Base-by-base conservation (phyloP, 2,329 filamentous ascomycete species). In the Sodiomyces alkalinus region DNA sequence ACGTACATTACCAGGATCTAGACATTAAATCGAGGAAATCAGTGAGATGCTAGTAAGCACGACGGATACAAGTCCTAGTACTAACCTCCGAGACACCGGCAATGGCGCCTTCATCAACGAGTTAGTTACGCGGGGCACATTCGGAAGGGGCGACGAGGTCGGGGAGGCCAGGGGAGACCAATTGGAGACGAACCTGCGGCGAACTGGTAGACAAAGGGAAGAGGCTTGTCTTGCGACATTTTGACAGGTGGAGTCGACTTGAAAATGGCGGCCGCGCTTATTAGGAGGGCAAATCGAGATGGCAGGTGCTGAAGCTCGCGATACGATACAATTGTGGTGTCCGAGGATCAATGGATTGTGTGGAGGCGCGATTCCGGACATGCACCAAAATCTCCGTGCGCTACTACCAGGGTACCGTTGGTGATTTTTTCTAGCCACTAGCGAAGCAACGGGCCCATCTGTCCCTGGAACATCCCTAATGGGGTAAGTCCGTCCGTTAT, bases 1-100 rank as follows among this genome's bases (percentile, higher is more conserved):
- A 55, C 69, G 49, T 62, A 87, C 81, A 92, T 92, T 34, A 90
- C 69, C 56, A 90, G 60, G 60, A 92, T 92, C 82, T 92, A 19
- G 11, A 25, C 19, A 26, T 33, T 33, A n/a, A n/a, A n/a, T n/a
- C n/a, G n/a, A n/a, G n/a, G n/a, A n/a, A n/a, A n/a, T n/a, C n/a
- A n/a, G n/a, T n/a, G n/a, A n/a, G n/a, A n/a, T n/a, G n/a, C n/a
- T n/a, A 27, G 40, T 46, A 32, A 47, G 42, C 36, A 40, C 7
- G 36, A 26, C 36, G 38, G 35, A 37, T 27, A 23, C 7, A n/a
- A 21, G 17, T 12, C 21, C 26, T 13, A 13, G 36, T 29, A 61
- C 76, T 58, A 64, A 86, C 85, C 72, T 98, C 90, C 45, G 87
- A 96, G 41, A 98, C 86, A 66, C 90, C 90, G 49, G 90, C 90